Base-by-base conservation (phyloP, 2,329 filamentous ascomycete species). In the Alternaria postmessia region DNA sequence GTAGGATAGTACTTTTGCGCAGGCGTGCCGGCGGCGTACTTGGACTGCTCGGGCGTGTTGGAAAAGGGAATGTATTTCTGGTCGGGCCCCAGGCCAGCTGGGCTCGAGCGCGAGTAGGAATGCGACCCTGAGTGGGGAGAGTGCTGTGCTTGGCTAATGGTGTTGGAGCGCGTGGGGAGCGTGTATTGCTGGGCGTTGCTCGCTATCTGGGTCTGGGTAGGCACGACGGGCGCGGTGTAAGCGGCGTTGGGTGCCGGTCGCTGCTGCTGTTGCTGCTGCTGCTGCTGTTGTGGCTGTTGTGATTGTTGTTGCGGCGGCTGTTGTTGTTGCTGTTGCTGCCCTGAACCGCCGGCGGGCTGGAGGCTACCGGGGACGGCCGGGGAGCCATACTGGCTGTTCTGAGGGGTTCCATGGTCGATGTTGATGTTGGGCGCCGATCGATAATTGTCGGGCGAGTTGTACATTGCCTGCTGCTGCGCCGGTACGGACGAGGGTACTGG, bases 91-190 rank as follows among this genome's bases (percentile, higher is more conserved):
- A 86, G 75, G 41, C 84, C 86, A 44, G 89, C 88, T 51, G 93
- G 93, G 78, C 93, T 97, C 58, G 93, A 95, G 71, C 92, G 87
- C 48, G 94, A 94, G 80, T 96, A 94, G 75, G 84, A 87, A 65
- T 79, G 77, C 30, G 76, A 72, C 54, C 32, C 32, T 11, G 75
- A 69, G 46, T 65, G 59, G 28, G 65, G 61, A 6, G 70, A 70
- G 59, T 70, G 70, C 63, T 72, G 70, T 4, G 90, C 85, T 76
- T 86, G 82, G 77, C 81, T 87, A 72, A 91, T 82, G 43, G 85
- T 86, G 56, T 88, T 85, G 22, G 90, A 87, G 74, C 91, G 89
- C 49, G 88, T 87, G 43, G 90, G 87, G 26, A 88, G 85, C 44
- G 85, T 83, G 73, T 88, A 89, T 62, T 88, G 87, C 71, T 87